Percentiles rank a stretch among this genome's conserved stretches.
These are phyloP conservation scores for Ganoderma lingzhi DNA, from an alignment of 1,284 basidiomycete species.

Conservation along the genomic window DNA sequence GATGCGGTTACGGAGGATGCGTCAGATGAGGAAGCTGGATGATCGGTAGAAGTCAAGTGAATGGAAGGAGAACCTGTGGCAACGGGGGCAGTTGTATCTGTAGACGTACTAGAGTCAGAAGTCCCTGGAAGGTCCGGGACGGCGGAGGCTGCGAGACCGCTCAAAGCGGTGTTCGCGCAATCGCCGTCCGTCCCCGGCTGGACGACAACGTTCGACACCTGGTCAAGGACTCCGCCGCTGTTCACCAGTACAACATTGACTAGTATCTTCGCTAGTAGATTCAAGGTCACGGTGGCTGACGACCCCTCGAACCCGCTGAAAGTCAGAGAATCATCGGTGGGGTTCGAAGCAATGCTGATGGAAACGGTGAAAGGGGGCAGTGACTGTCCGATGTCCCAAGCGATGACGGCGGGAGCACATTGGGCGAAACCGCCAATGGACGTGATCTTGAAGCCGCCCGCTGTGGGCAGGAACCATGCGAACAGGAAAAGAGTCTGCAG, in stretches of 20 bases:
- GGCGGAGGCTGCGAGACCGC: background rate
- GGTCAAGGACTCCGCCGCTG: background rate
- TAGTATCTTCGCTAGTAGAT: background rate
- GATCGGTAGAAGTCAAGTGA: background rate
- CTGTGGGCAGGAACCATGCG: background rate
- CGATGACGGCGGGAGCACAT: background rate
- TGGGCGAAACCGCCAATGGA: background rate
- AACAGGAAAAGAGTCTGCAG: background rate
- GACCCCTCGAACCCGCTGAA: background rate
- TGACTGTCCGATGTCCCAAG: background rate
- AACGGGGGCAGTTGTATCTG: background rate
- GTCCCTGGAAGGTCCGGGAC: background rate
- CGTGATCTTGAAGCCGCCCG: background rate
- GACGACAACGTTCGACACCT: background rate
- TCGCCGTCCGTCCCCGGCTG: background rate
- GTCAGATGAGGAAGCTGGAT: background rate
- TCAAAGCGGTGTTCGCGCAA: too few relatives aligned
- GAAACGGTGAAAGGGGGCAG: background rate
- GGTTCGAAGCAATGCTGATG: background rate
- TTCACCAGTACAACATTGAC: background rate
- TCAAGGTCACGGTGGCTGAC: background rate
- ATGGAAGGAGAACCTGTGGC: background rate
- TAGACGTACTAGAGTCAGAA: conserved; percentile 1
- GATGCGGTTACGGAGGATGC: background rate
- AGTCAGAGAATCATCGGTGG: background rate